Evolutionary conservation across 2,329 filamentous ascomycete species (phyloP).

Genomic region (Colletotrichum noveboracense): DNA sequence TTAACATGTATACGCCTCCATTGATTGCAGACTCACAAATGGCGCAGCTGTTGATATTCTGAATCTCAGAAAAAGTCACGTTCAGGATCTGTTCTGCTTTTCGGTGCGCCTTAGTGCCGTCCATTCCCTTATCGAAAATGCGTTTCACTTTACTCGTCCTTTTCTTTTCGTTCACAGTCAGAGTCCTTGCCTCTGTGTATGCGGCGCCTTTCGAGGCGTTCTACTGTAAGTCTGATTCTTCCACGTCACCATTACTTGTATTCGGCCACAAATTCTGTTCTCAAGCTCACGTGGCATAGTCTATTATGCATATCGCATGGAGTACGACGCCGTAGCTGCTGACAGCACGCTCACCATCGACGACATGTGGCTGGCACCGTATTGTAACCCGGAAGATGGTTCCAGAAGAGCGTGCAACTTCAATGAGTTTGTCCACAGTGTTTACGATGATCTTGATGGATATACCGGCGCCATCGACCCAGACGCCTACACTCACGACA

Average conservation of each 20-base stretch:
- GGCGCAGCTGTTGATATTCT: background rate
- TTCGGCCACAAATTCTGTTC: background rate
- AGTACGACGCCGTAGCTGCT: background rate
- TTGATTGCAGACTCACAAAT: rapidly evolving
- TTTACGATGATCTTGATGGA: background rate
- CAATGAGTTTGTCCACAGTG: background rate
- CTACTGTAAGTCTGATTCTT: background rate
- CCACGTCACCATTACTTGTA: rapidly evolving
- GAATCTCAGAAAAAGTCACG: background rate
- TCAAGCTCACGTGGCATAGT: background rate
- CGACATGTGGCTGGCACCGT: background rate
- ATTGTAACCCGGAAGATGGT: background rate
- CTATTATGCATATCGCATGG: background rate
- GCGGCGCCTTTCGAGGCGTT: background rate
- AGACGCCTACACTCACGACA: background rate
- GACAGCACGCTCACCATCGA: background rate
- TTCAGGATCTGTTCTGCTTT: background rate
- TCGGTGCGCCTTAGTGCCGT: background rate
- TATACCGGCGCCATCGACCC: background rate
- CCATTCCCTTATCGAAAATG: background rate
- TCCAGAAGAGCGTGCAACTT: background rate
- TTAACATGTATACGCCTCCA: background rate
- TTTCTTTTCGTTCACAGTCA: background rate
- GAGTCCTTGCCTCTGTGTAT: background rate
- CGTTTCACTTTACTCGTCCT: background rate